A percentile compares a stretch with the other conserved stretches of the same genome.
phyloP scores from a whole-genome alignment of 805 yeast genomes.

The Candida morakotiae region DNA sequence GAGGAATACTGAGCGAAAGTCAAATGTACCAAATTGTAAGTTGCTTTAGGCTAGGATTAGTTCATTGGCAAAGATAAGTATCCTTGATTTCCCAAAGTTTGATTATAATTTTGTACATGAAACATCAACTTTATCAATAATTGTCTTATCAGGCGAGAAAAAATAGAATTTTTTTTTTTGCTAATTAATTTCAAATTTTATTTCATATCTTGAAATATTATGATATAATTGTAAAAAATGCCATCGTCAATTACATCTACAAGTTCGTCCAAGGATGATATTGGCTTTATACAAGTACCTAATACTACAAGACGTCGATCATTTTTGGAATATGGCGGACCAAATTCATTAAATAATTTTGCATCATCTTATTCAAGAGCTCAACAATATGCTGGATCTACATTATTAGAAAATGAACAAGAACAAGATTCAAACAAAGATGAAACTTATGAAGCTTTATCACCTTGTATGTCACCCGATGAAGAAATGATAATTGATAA shows the following conservation, averaged over 20 bases:
- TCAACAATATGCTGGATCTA: conserved; percentile 23
- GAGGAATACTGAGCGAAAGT: too few species aligned
- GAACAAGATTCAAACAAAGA: too few species aligned
- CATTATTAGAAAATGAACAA: conserved; percentile 13
- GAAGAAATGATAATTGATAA: conserved; percentile 13
- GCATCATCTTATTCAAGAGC: conserved; percentile 38
- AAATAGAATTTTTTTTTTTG: background rate
- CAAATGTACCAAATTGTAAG: background rate
- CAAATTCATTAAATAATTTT: conserved; percentile 35
- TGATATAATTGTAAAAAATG: background rate
- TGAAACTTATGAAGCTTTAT: conserved; percentile 13
- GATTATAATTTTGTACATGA: too few species aligned
- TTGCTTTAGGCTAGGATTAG: background rate
- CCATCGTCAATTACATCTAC: background rate
- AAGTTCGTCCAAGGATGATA: background rate
- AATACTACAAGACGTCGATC: conserved; percentile 18
- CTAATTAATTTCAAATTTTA: background rate
- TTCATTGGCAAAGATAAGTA: background rate
- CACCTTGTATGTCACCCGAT: conserved; percentile 5
- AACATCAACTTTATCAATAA: background rate
- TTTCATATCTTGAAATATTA: background rate
- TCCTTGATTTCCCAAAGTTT: background rate
- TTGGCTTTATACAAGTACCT: background rate
- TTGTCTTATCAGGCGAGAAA: background rate
- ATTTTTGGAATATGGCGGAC: conserved; percentile 30